Percentiles rank a stretch among this genome's conserved stretches.
phyloP scores from a whole-genome alignment of 2,329 filamentous ascomycete genomes.

The Fusarium scirpi region DNA sequence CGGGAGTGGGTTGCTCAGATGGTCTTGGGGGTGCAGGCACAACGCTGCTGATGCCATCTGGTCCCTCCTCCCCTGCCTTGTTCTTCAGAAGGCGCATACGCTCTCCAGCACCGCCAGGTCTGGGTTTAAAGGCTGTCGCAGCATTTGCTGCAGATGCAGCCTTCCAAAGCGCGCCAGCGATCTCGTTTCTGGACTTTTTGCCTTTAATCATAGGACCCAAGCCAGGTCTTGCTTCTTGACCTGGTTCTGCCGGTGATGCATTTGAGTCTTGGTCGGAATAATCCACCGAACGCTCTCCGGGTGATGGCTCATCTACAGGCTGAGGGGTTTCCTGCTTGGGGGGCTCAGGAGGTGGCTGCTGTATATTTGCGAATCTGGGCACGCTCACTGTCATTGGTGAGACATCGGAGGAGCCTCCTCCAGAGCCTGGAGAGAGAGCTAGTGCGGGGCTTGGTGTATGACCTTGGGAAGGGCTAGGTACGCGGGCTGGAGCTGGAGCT shows the following conservation, averaged over 20 bases:
- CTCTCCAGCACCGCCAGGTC: slow-evolving; percentile 87
- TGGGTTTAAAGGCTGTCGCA: slow-evolving; percentile 79
- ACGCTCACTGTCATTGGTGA: slow-evolving; percentile 44
- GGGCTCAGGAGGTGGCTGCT: slow-evolving; percentile 41
- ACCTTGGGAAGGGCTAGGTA: slow-evolving; percentile 5
- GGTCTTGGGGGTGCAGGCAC: slow-evolving; percentile 79
- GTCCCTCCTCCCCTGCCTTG: slow-evolving; percentile 73
- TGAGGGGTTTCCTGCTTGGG: slow-evolving; percentile 12
- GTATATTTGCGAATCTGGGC: slow-evolving; percentile 27
- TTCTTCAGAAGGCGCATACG: slow-evolving; percentile 74
- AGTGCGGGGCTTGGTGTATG: slow-evolving; percentile 13
- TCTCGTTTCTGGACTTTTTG: slow-evolving; percentile 77
- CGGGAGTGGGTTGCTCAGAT: slow-evolving; percentile 39
- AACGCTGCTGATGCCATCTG: slow-evolving; percentile 90
- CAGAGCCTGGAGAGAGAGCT: slow-evolving; percentile 21
- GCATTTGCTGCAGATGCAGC: slow-evolving; percentile 67
- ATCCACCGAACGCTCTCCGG: slow-evolving; percentile 34
- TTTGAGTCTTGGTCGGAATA: slow-evolving; percentile 27
- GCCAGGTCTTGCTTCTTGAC: slow-evolving; percentile 38
- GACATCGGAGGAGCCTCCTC: slow-evolving; percentile 40
- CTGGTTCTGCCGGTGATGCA: slow-evolving; percentile 18
- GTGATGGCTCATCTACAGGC: slow-evolving; percentile 19
- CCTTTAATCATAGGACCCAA: slow-evolving; percentile 91
- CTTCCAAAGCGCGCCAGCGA: slow-evolving; percentile 82
- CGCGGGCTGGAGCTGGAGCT: neutral